phyloP scores from a whole-genome alignment of 1,284 basidiomycete genomes.

The Ceratobasidium sp. region DNA sequence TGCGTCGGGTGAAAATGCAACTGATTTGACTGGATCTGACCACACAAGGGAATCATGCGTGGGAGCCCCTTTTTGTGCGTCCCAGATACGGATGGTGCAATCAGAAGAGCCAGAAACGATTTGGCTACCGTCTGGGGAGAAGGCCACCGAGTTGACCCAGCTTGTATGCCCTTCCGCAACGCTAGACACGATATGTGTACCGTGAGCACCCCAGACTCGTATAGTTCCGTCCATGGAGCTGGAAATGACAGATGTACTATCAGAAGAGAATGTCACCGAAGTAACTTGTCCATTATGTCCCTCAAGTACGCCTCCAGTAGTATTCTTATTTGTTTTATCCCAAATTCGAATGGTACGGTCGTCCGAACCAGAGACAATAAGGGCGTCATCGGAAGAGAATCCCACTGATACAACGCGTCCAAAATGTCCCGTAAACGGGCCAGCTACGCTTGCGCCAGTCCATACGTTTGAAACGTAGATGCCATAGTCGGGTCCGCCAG shows the following conservation, averaged over 20 bases:
- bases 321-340: slow-evolving; percentile 4
- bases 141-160: background rate
- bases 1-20: too few species aligned
- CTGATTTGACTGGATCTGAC: too few species aligned
- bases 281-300: slow-evolving; percentile 29
- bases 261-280: slow-evolving; percentile 39
- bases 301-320: background rate
- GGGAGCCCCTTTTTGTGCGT: background rate
- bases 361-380: background rate
- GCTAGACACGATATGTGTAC: background rate
- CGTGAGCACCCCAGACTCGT: slow-evolving; percentile 36
- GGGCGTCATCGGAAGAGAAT: slow-evolving; percentile 34
- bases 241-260: slow-evolving; percentile 18
- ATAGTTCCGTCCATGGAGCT: slow-evolving; percentile 37
- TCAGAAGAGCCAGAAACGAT: background rate
- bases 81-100: slow-evolving; percentile 1
- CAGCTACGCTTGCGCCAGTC: too few species aligned
- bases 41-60: too few species aligned
- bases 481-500: too few species aligned
- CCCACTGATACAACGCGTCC: slow-evolving; percentile 2
- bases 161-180: background rate
- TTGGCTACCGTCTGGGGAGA: background rate
- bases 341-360: slow-evolving; percentile 43
- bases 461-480: too few species aligned
- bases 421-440: background rate